These are phyloP conservation scores for Alnus glutinosa DNA, from an alignment of 306 rosid genomes.

Conservation along the genomic window DNA sequence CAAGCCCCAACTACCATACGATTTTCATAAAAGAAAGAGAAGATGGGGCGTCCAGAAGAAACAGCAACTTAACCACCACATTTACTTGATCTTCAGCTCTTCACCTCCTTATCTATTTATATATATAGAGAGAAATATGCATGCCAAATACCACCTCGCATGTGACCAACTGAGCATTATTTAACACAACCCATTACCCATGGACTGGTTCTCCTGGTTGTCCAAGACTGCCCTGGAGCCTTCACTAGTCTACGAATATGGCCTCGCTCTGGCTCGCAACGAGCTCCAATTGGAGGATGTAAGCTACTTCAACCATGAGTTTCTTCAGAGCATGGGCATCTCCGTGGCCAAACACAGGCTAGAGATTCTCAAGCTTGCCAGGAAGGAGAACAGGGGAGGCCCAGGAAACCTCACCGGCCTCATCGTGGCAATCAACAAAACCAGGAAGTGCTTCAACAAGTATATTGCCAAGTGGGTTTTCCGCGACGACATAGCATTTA, in stretches of 20 bases:
- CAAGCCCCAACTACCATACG: slow-evolving; percentile 48
- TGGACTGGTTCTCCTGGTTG: slow-evolving; percentile 99
- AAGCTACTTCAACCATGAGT: slow-evolving; percentile 70
- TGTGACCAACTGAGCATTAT: slow-evolving; percentile 8
- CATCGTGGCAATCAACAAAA: slow-evolving; percentile 39
- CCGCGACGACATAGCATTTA: slow-evolving; percentile 18
- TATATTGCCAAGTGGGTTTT: slow-evolving; percentile 44
- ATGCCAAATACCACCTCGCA: slow-evolving; percentile 25
- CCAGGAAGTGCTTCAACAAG: slow-evolving; percentile 56
- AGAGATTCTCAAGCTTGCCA: slow-evolving; percentile 82
- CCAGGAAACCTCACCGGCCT: slow-evolving; percentile 40
- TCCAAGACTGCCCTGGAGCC: slow-evolving; percentile 74
- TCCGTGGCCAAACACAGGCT: slow-evolving; percentile 87
- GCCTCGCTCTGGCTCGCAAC: slow-evolving; percentile 68
- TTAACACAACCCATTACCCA: slow-evolving; percentile 23
- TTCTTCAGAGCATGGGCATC: slow-evolving; percentile 87
- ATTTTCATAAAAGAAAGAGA: slow-evolving; percentile 18
- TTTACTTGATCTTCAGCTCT: slow-evolving; percentile 14
- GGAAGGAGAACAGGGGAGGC: slow-evolving; percentile 32
- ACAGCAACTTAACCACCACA: slow-evolving; percentile 43
- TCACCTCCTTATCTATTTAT: slow-evolving; percentile 30
- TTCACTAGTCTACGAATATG: slow-evolving; percentile 64
- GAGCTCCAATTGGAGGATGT: slow-evolving; percentile 65
- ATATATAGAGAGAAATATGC: not conserved
- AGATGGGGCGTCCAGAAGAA: slow-evolving; percentile 9